A percentile compares a stretch with the other conserved stretches of the same genome.
Conservation (phyloP, 345 rosid species). For the Zanthoxylum bungeanum region DNA sequence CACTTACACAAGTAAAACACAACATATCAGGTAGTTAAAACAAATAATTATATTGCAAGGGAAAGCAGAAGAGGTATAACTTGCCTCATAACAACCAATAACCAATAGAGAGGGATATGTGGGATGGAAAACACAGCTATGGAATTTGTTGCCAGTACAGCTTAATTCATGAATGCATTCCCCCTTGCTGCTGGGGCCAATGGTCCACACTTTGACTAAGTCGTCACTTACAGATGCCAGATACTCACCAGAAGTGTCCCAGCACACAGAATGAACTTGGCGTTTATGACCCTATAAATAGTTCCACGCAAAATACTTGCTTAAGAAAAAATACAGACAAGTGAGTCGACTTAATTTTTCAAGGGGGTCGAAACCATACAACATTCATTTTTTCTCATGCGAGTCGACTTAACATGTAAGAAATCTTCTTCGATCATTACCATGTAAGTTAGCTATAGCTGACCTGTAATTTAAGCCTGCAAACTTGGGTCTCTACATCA, state of each 20-base stretch:
- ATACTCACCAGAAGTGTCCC: constrained; percentile 57
- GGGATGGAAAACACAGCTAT: constrained; percentile 53
- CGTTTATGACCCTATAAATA: constrained; percentile 55
- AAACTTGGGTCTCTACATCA: constrained; percentile 58
- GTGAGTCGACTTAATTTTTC: not conserved
- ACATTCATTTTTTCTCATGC: not conserved
- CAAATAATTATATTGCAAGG: constrained; percentile 3
- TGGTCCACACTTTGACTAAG: constrained; percentile 54
- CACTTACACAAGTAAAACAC: not conserved
- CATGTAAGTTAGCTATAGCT: not conserved
- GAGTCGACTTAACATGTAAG: not conserved
- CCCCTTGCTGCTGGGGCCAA: constrained; percentile 46
- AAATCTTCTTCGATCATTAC: not conserved
- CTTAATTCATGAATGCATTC: constrained; percentile 47
- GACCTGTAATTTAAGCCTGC: constrained; percentile 52
- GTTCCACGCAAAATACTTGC: not conserved
- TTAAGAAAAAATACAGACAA: not conserved
- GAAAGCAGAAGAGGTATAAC: constrained; percentile 10
- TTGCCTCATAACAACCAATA: constrained; percentile 58
- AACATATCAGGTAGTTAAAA: not conserved
- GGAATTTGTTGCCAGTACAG: constrained; percentile 41
- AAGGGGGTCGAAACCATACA: not conserved
- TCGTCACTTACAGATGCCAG: constrained; percentile 70
- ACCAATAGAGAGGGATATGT: constrained; percentile 43
- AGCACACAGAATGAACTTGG: constrained; percentile 47